Base-by-base conservation (phyloP, 2,329 filamentous ascomycete genomes). In the Xylaria sp. region DNA sequence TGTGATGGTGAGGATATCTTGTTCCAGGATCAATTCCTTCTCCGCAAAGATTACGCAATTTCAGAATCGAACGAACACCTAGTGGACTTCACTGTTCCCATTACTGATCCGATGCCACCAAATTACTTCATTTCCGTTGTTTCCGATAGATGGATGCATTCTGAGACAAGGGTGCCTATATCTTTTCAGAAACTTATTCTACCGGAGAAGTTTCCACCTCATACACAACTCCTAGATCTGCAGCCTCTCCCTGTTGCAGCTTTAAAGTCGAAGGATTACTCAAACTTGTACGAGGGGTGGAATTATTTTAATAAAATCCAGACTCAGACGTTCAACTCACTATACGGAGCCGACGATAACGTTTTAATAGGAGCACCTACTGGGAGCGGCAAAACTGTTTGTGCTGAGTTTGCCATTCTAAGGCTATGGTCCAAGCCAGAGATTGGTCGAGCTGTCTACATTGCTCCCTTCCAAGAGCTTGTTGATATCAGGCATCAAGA, bases 131-230 rank as follows among this genome's bases (percentile, higher is more conserved):
- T 99, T 76, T 96, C 94, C 0, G 89, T 99, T 48, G 83, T 98
- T 23, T 98, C 95, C 3, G 96, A 99, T 80, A 88, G 96, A 74
- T 99, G 96, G 96, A 98, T 99, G 94, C 94, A 97, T 79, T 94
- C 95, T 0, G 94, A 99, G 82, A 97, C 94, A 1, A 94, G 94
- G 78, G 85, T 99, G 63, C 92, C 95, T 0, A 92, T 99, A 1
- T 95, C 94, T 0, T 98, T 99, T 83, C 92, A 97, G 79, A 98
- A 98, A 79, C 86, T 99, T 33, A 92, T 97, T 52, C 86, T 99
- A 5, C 96, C 96, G 0, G 95, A 98, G 80, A 96, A 96, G 77
- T 99, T 99, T 80, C 94, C 94, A 36, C 91, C 96, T 49, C 95
- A 97, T 78, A 99, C 96, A 0, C 94, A 93, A 70, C 86, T 98